Evolutionary conservation across 176 grass and related monocot genomes (phyloP), one percentile per base, ranked within the genome.

Genomic region (Cenchrus americanus): DNA sequence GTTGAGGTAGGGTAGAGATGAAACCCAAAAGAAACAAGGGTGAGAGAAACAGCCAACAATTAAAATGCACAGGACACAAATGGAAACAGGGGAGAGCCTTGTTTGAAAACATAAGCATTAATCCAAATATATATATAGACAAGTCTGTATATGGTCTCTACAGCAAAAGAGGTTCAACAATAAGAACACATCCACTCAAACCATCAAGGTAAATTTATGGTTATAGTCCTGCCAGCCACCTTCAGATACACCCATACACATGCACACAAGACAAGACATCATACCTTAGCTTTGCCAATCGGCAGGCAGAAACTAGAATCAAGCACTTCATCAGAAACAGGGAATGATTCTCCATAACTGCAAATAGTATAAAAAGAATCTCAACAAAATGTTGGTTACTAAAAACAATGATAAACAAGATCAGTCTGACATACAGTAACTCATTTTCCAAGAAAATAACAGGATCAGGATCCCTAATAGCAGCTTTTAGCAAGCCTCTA

Each of bases 371-470:
- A 17, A 62, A 62, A 22, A 89, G 18, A 17, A 78, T 83, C 34
- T 82, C 81, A 66, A 43, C 47, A 57, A 83, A 81, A 71, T 79
- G 77, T 22, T 2, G 51, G 21, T 37, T 78, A 69, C 24, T 10
- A 10, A 57, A 27, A 27, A 82, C 75, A 77, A 82, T 77, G 85
- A 26, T 15, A 21, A 40, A 77, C 15, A 68, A 84, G 53, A 80
- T 83, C 58, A 84, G 54, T 51, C 43, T 52, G 74, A 65, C 85
- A 83, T 95, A 98, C 96, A 98, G 76, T 46, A 98, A 47, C 62
- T 98, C 96, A 83, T 98, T 98, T 89, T 98, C 96, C 71, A 98
- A 81, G 81, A 98, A 98, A 80, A 98, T 85, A 87, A 98, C 96
- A 69, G 91, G 96, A 80, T 98, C 93, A 19, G 96, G 93, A 59